Evolutionary conservation across 2,329 filamentous ascomycete genomes (phyloP), one percentile per base, ranked within the genome.

Genomic region (Myriosclerotinia scirpicola): DNA sequence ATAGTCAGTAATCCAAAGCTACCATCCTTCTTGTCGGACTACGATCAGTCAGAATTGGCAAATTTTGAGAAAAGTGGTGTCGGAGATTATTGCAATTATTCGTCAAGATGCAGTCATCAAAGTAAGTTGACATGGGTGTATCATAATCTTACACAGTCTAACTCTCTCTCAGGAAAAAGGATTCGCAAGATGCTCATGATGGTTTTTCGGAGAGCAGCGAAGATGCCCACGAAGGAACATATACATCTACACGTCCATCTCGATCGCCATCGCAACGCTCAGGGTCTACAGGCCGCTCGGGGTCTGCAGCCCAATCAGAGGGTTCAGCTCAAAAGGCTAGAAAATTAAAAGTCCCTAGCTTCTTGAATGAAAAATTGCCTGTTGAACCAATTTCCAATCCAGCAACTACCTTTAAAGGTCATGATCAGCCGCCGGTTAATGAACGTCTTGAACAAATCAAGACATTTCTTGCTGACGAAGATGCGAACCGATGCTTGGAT

Each of bases 381-480:
- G 14, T 20, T 26, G 58, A 50, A 22, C 3, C 3, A 26, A 38
- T 22, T 42, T 50, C 30, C 11, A 2, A 64, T 22, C 38, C 44
- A 56, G 22, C 14, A 20, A 61, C 34, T 34, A 2, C 58, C 7
- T 74, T 71, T 53, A 69, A 69, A 62, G 72, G 70, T 34, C 70
- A 75, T 63, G 69, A 67, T 1, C 77, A 79, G 64, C 78, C 78
- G 34, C 74, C 76, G 1, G 64, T 78, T 8, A 74, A 73, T 42
- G 66, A 71, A 38, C 76, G 77, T 3, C 73, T 81, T 40, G 42
- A 72, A 50, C 73, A 77, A 48, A 67, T 75, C n/a, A 69, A 73
- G 60, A 80, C 80, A 69, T 86, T 83, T 68, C 79, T 87, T 30
- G 72, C 78, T 4, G 81, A 84, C 40, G 79, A 83, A 68, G 82